Conservation (phyloP, 2,329 filamentous ascomycete species). For the Claviceps humidiphila region DNA sequence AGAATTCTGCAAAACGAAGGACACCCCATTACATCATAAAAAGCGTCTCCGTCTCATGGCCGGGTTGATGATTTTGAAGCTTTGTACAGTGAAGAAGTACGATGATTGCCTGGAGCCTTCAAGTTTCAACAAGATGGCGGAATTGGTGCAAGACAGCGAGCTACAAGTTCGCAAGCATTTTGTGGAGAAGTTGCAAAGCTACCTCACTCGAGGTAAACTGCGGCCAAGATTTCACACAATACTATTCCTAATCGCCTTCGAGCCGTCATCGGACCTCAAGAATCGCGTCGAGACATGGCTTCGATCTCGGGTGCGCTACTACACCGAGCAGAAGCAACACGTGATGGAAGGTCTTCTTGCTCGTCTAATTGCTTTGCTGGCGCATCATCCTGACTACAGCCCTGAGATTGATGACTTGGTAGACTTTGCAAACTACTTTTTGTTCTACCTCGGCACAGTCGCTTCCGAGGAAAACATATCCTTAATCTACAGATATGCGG, state of each 20-base stretch:
- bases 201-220: constrained; percentile 61
- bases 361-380: constrained; percentile 73
- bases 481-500: constrained; percentile 81
- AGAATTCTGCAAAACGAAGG: constrained; percentile 61
- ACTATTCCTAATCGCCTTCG: constrained; percentile 82
- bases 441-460: constrained; percentile 76
- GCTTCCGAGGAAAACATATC: constrained; percentile 79
- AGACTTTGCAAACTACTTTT: constrained; percentile 76
- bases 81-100: constrained; percentile 63
- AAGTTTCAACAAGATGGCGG: constrained; percentile 71
- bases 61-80: constrained; percentile 68
- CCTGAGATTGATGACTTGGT: constrained; percentile 52
- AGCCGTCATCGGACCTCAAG: constrained; percentile 63
- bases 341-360: constrained; percentile 72
- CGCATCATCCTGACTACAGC: constrained; percentile 86
- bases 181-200: constrained; percentile 78
- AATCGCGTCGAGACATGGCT: constrained; percentile 77
- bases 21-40: constrained; percentile 67
- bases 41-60: constrained; percentile 71
- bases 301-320: constrained; percentile 60
- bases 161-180: constrained; percentile 66
- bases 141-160: constrained; percentile 67
- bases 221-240: constrained; percentile 74
- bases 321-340: constrained; percentile 42
- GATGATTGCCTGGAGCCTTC: constrained; percentile 60